Evolutionary conservation across 2,329 filamentous ascomycete genomes (phyloP).

Genomic region (Aureobasidium sp.): DNA sequence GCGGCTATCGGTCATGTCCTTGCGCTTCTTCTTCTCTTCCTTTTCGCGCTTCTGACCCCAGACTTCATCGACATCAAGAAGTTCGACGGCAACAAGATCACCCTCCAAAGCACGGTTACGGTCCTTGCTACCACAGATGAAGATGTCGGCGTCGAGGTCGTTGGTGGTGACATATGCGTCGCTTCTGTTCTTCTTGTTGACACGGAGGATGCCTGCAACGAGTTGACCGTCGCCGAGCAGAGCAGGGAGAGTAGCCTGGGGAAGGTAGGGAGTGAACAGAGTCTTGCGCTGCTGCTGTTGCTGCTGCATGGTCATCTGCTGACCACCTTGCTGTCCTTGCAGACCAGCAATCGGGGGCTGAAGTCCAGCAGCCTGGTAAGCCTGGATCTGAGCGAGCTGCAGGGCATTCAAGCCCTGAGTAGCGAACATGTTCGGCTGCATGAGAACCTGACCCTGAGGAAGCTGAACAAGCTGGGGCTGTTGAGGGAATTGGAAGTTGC

Average conservation of each 20-base stretch:
- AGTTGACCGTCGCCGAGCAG: constrained; percentile 89
- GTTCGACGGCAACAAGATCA: constrained; percentile 88
- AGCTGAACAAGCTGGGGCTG: constrained; percentile 85
- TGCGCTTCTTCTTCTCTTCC: constrained; percentile 99
- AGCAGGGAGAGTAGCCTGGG: constrained; percentile 86
- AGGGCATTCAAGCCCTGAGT: constrained; percentile 81
- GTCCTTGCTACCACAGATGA: constrained; percentile 99
- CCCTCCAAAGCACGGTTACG: constrained; percentile 94
- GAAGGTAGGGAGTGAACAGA: constrained; percentile 93
- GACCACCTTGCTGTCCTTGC: constrained; percentile 61
- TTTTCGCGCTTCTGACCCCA: constrained; percentile 99
- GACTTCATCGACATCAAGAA: constrained; percentile 95
- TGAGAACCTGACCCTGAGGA: constrained; percentile 70
- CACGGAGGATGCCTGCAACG: constrained; percentile 89
- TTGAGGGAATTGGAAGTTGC: constrained; percentile 78
- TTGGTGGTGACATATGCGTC: constrained; percentile 95
- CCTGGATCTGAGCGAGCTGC: constrained; percentile 83
- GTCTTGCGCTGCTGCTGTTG: constrained; percentile 94
- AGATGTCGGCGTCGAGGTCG: constrained; percentile 95
- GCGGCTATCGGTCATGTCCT: constrained; percentile 92
- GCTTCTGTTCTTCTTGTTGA: constrained; percentile 99
- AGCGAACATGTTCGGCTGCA: constrained; percentile 70
- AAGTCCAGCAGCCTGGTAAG: constrained; percentile 81
- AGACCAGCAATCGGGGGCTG: constrained; percentile 53
- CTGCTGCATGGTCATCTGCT: constrained; percentile 59